phyloP scores from a whole-genome alignment of 1,284 basidiomycete genomes.

The Bjerkandera adusta region DNA sequence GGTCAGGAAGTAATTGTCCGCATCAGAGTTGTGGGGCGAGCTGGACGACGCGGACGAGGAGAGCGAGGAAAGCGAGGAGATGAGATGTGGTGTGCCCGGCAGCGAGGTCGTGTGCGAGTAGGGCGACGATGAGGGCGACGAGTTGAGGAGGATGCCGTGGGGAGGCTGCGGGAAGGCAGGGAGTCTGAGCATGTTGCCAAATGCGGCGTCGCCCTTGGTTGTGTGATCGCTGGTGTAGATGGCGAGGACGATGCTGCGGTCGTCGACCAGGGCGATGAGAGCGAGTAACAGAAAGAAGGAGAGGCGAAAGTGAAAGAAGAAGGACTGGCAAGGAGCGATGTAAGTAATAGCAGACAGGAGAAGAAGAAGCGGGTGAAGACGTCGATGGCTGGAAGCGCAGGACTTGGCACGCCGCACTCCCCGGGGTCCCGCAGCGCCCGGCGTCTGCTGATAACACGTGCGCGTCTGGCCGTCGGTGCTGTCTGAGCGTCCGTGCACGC shows the following conservation, averaged over 20 bases:
- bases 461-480: conserved; percentile 4
- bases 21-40: conserved; percentile 21
- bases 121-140: conserved; percentile 29
- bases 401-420: conserved; percentile 11
- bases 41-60: conserved; percentile 26
- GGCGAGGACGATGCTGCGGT: conserved; percentile 4
- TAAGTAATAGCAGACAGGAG: conserved; percentile 18
- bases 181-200: conserved; percentile 14
- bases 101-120: conserved; percentile 23
- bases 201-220: conserved; percentile 7
- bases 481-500: neutral
- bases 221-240: conserved; percentile 7
- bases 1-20: conserved; percentile 28
- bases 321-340: conserved; percentile 32
- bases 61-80: conserved; percentile 26
- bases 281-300: conserved; percentile 41
- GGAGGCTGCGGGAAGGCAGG: conserved; percentile 17
- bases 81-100: conserved; percentile 23
- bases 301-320: conserved; percentile 26
- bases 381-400: conserved; percentile 24
- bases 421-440: conserved; percentile 21
- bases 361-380: conserved; percentile 33
- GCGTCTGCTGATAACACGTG: conserved; percentile 21
- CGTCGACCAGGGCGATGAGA: conserved; percentile 27
- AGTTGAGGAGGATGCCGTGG: conserved; percentile 35